A percentile compares a stretch with the other conserved stretches of the same genome.
These are phyloP conservation scores for Xylariaceae sp. DNA, from an alignment of 2,329 filamentous ascomycete species.

Conservation along the genomic window DNA sequence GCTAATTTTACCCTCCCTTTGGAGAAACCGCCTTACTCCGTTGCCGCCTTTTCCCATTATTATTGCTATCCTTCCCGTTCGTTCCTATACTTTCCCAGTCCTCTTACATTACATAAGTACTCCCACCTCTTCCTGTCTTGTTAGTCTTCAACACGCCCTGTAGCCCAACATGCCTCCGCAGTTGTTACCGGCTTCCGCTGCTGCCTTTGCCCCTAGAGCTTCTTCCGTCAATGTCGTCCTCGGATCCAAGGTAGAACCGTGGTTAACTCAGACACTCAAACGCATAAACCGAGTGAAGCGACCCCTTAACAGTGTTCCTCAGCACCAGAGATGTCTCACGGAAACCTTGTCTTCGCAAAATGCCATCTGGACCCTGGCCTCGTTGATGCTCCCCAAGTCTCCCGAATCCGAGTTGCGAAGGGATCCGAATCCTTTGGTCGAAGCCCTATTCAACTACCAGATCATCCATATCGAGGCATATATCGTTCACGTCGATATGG, in stretches of 20 bases:
- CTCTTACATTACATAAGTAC: conserved; percentile 30
- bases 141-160: conserved; percentile 25
- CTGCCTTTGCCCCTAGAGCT: conserved; percentile 86
- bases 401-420: conserved; percentile 80
- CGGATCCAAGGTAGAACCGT: conserved; percentile 86
- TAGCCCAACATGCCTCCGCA: conserved; percentile 74
- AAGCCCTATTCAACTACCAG: conserved; percentile 89
- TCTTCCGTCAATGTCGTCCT: conserved; percentile 93
- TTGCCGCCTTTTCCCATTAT: conserved; percentile 42
- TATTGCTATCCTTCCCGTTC: conserved; percentile 34
- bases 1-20: conserved; percentile 50
- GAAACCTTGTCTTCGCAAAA: conserved; percentile 86
- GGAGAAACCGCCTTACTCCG: conserved; percentile 53
- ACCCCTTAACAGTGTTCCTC: conserved; percentile 91
- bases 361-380: conserved; percentile 92
- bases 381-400: conserved; percentile 86
- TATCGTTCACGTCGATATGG: conserved; percentile 98
- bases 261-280: conserved; percentile 95
- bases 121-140: too few relatives aligned
- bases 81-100: conserved; percentile 24
- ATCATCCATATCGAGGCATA: conserved; percentile 93
- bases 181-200: conserved; percentile 90
- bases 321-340: conserved; percentile 92
- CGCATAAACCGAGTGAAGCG: conserved; percentile 95
- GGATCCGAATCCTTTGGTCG: conserved; percentile 76